Evolutionary conservation across 306 rosid genomes (phyloP), one percentile per base, ranked within the genome.

Genomic region (Benincasa hispida): DNA sequence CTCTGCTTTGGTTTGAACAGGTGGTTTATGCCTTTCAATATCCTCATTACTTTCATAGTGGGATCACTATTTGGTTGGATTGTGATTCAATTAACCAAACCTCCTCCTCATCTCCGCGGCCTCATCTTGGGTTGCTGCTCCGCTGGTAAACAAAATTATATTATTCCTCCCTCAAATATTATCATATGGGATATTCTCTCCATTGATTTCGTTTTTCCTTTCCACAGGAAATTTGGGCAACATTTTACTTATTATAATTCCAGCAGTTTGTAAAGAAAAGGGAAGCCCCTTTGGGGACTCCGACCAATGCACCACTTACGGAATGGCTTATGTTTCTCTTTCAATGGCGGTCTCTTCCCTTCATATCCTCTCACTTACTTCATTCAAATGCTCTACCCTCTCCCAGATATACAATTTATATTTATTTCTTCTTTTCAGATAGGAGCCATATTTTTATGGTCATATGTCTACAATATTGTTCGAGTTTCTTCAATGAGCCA

Each of bases 381-480:
- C 61, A 42, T 42, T 42, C 14, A 0, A 42, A 2, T 42, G 48
- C 2, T 42, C 48, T 42, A 42, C 48, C 48, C 48, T 37, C 42
- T 41, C 47, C 9, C 35, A 32, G 5, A 32, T 32, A 32, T 32
- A 4, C 5, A 28, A 28, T 28, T 1, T 28, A 28, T n/a, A n/a
- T n/a, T n/a, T n/a, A n/a, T n/a, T n/a, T n/a, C n/a, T n/a, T n/a
- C n/a, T n/a, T 12, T 83, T 81, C 86, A 93, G 98, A 77, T 81
- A 41, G 93, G 97, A 85, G 83, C 92, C 79, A 5, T 91, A 72
- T 89, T 35, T 59, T 68, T 93, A 77, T 93, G 97, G 98, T 84
- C 91, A 19, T 93, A 87, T 50, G 97, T 91, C 34, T 93, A 88
- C 85, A 93, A 91, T 84, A 85, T 93, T 54, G 88, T 93, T 81